Base-by-base conservation (phyloP, 257 asterid genomes). In the Penstemon davidsonii region DNA sequence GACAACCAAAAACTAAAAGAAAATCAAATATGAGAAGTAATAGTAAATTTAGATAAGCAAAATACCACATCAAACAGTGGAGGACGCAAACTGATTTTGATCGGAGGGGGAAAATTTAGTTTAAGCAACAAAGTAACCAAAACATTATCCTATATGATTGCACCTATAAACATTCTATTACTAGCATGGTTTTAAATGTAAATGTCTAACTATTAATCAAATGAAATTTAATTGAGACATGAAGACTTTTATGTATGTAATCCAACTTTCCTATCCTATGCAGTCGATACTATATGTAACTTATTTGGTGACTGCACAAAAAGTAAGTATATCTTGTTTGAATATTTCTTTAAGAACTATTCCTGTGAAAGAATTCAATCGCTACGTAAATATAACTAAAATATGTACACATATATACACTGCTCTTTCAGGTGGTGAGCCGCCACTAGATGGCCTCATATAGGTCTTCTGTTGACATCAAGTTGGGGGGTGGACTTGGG, bases 31-130 rank as follows among this genome's bases (percentile, higher is more conserved):
- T 42, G 18, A 39, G 11, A 60, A 8, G 51, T 40, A 25, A 49
- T 55, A 44, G 52, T 41, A 41, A 60, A 64, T 15, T 58, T 45
- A n/a, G 44, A 65, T 49, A 60, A 72, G 60, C 43, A 56, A 62
- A 71, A 33, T 10, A 41, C 5, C 45, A 68, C 36, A 64, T 56
- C 11, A 6, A 37, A 40, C 12, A 19, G 15, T 10, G 11, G 47
- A 11, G 1, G 9, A 25, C 11, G 41, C 10, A 37, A 18, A 25
- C 33, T 25, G 33, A 43, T 42, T 43, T 33, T 61, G 42, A 61
- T 38, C 7, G 8, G 38, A 54, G 60, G 33, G 39, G 33, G 60
- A 38, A 7, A 18, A 39, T 9, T 59, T 12, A 37, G 42, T 40
- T 18, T 59, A 18, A 25, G 33, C 33, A 25, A 25, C 33, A 25